phyloP scores from a whole-genome alignment of 306 rosid species.

The Prunus mume region DNA sequence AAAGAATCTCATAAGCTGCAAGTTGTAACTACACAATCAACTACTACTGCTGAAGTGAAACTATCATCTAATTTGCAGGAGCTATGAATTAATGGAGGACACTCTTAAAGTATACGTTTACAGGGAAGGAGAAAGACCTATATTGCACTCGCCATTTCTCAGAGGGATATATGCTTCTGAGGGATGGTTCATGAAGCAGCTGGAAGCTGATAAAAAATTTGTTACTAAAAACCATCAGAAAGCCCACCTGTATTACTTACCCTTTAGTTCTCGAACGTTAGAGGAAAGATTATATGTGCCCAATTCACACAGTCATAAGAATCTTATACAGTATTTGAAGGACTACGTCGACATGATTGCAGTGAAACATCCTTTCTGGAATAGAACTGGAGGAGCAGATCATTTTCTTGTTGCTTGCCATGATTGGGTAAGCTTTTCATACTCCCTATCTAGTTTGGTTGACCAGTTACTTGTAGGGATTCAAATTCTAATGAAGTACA shows the following conservation, averaged over 20 bases:
- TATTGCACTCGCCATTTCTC: conserved; percentile 71
- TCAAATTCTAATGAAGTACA: not conserved
- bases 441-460: conserved; percentile 4
- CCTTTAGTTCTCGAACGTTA: conserved; percentile 84
- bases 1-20: not conserved
- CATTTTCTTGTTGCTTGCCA: conserved; percentile 98
- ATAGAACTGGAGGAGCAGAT: conserved; percentile 83
- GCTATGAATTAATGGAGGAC: conserved; percentile 89
- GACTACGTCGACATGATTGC: conserved; percentile 53
- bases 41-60: conserved; percentile 16
- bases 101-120: conserved; percentile 78
- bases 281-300: conserved; percentile 64
- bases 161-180: conserved; percentile 93
- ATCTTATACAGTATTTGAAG: conserved; percentile 65
- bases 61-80: conserved; percentile 41
- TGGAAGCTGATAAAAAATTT: conserved; percentile 68
- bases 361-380: conserved; percentile 78
- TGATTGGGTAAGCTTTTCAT: conserved; percentile 76
- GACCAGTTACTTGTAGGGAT: not conserved
- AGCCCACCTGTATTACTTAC: conserved; percentile 92
- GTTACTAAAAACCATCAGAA: conserved; percentile 56
- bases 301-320: conserved; percentile 61
- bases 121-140: conserved; percentile 72
- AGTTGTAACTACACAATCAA: not conserved
- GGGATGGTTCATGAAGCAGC: conserved; percentile 91